A percentile compares a stretch with the other conserved stretches of the same genome.
phyloP scores from a whole-genome alignment of 306 rosid species.

The Coriaria nepalensis region DNA sequence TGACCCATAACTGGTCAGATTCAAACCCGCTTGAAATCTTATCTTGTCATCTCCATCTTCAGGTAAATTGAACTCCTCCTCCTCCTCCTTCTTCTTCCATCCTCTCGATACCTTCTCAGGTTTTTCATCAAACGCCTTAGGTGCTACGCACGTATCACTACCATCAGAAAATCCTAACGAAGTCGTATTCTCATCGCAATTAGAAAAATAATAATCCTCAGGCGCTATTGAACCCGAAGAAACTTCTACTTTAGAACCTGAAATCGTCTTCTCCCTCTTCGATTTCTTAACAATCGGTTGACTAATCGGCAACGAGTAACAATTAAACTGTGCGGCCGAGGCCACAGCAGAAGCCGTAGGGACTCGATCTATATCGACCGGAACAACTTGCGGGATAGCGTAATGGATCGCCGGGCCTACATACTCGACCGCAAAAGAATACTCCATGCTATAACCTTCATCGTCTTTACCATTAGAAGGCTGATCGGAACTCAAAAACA shows the following conservation, averaged over 20 bases:
- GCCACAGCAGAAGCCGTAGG: conserved; percentile 38
- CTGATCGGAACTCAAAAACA: conserved; percentile 16
- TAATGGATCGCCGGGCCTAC: conserved; percentile 40
- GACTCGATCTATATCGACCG: conserved; percentile 36
- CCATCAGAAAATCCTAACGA: not conserved
- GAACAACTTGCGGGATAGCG: conserved; percentile 39
- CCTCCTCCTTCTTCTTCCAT: not conserved
- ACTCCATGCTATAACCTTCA: conserved; percentile 26
- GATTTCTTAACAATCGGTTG: conserved; percentile 37
- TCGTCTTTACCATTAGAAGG: conserved; percentile 21
- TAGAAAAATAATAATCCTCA: not conserved
- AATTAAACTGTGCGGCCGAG: conserved; percentile 20
- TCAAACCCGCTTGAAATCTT: conserved; percentile 18
- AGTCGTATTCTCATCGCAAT: no score
- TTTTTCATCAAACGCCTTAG: conserved; percentile 6
- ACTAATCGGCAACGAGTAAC: conserved; percentile 33
- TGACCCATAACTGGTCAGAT: conserved; percentile 25
- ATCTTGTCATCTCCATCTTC: conserved; percentile 14
- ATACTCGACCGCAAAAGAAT: conserved; percentile 56
- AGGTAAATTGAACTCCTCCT: conserved; percentile 2
- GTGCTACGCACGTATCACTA: conserved; percentile 4
- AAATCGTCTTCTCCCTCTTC: not conserved
- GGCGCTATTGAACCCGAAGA: not conserved
- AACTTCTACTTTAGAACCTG: not conserved
- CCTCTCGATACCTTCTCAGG: not conserved